A percentile compares a stretch with the other conserved stretches of the same genome.
phyloP scores from a whole-genome alignment of 2,329 filamentous ascomycete species.

The Cordyceps cicadae region DNA sequence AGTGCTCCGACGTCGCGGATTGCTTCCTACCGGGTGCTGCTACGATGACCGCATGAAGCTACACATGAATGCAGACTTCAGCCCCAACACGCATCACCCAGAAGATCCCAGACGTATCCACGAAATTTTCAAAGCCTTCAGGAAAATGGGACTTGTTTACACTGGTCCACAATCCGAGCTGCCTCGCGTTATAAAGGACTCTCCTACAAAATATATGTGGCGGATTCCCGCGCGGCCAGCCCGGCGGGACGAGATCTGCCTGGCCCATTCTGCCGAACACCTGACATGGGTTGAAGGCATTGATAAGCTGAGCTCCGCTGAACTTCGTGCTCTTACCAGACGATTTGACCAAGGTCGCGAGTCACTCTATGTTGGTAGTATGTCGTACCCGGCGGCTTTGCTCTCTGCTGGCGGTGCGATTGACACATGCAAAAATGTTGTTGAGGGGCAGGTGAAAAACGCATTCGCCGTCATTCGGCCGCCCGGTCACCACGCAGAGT shows the following conservation, averaged over 20 bases:
- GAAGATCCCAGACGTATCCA: conserved; percentile 91
- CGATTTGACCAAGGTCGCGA: conserved; percentile 56
- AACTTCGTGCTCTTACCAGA: conserved; percentile 60
- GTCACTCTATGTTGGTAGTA: conserved; percentile 74
- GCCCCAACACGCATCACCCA: conserved; percentile 71
- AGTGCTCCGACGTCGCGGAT: conserved; percentile 34
- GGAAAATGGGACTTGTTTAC: conserved; percentile 69
- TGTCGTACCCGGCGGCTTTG: conserved; percentile 72
- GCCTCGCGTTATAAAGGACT: conserved; percentile 40
- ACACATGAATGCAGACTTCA: conserved; percentile 77
- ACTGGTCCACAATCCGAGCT: conserved; percentile 49
- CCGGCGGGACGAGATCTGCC: conserved; percentile 67
- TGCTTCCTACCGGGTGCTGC: conserved; percentile 66
- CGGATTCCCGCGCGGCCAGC: conserved; percentile 74
- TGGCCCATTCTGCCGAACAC: conserved; percentile 71
- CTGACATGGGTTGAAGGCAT: conserved; percentile 65
- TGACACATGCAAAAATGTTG: conserved; percentile 89
- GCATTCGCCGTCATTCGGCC: conserved; percentile 92
- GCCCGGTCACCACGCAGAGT: conserved; percentile 91
- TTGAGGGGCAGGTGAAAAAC: conserved; percentile 77
- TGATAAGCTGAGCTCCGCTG: conserved; percentile 45
- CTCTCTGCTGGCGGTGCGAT: conserved; percentile 89
- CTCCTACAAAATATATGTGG: conserved; percentile 57
- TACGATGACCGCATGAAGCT: conserved; percentile 96
- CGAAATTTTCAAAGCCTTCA: conserved; percentile 85